Base-by-base conservation (phyloP, 352 stramenopile species). In the Phytophthora melonis region DNA sequence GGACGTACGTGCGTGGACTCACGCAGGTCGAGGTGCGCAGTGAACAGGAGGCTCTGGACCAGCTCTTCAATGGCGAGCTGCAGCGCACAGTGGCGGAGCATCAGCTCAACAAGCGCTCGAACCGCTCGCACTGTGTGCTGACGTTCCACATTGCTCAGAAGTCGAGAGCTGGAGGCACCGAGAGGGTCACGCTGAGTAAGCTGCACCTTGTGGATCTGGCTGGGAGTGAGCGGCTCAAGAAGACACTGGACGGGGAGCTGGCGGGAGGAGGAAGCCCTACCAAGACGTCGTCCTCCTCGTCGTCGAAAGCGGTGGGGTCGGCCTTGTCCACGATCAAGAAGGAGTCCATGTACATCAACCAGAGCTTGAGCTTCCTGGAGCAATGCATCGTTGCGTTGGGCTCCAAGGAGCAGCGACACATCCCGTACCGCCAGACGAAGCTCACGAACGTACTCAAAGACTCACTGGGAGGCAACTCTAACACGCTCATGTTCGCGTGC, bases 271-370 rank as follows among this genome's bases (percentile, higher is more conserved):
- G 41, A 8, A 78, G 66, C 55, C 72, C 67, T 0, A 72, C 67
- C 3, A 75, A 75, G 36, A 23, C 27, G 0, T 65, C 52, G 9
- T 66, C 69, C 1, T 25, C 60, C 34, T 54, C 47, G 52, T 25
- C n/a, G 8, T 25, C 23, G 1, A 79, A 55, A 58, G 64, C 41
- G 23, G 23, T 25, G 19, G 54, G 55, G 34, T 72, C 23, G 43
- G 16, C 69, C 32, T 58, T 90, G 56, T 84, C 87, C 32, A 96
- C 93, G 2, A 97, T 98, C 72, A 97, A 98, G 84, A 98, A 98
- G 72, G 97, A 99, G 72, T 97, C 89, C 45, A 98, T 97, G 86
- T 98, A 99, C 82, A 99, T 99, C 70, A 99, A 99, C 79, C 95
- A 98, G 82, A 98, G 90, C 41, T 81, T 99, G 39, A 98, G 93